Base-by-base conservation (phyloP, 768 basidiomycete species). In the Tricholoma bakamatsutake region DNA sequence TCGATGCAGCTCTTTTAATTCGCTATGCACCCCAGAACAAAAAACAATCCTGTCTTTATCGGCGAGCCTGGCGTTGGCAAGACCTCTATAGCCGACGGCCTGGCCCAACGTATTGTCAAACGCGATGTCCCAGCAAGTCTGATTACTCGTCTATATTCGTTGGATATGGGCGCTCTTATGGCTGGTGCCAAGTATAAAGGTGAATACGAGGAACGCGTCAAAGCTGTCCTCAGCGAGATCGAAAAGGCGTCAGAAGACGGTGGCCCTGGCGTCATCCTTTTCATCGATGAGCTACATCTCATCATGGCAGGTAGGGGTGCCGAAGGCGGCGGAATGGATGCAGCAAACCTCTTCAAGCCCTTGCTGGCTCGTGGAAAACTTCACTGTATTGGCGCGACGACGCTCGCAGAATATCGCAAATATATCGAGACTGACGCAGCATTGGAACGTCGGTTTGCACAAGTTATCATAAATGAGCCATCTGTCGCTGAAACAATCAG, bases 141-240 rank as follows among this genome's bases (percentile, higher is more conserved):
- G 28, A 77, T 93, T 49, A 81, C 82, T 3, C 82, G 89, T 8
- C 76, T 95, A 11, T 93, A 81, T 68, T 87, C 92, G 5, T 79
- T 98, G 31, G 95, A 97, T 67, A 90, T 97, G 88, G 95, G 95
- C 59, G 92, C 94, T 1, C 80, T 98, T 53, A 93, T 93, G 89
- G 93, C 93, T 11, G 89, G 90, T 39, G 89, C 89, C 17, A 88
- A 88, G 67, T 94, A 93, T 76, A 95, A 94, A 67, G 96, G 80
- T 40, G 93, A 98, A 72, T 99, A 94, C 70, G 95, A 98, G 72
- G 95, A 98, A 68, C 88, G 95, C 39, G 85, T 98, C 73, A 98
- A 97, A 69, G 74, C 87, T 10, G 92, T 98, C 53, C 73, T 99
- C 55, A 85, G 87, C 68, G 96, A 98, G 72, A 86, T 98, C 58